Evolutionary conservation across 1,284 basidiomycete genomes (phyloP), one percentile per base, ranked within the genome.

Genomic region (Lignosus rhinocerotis): DNA sequence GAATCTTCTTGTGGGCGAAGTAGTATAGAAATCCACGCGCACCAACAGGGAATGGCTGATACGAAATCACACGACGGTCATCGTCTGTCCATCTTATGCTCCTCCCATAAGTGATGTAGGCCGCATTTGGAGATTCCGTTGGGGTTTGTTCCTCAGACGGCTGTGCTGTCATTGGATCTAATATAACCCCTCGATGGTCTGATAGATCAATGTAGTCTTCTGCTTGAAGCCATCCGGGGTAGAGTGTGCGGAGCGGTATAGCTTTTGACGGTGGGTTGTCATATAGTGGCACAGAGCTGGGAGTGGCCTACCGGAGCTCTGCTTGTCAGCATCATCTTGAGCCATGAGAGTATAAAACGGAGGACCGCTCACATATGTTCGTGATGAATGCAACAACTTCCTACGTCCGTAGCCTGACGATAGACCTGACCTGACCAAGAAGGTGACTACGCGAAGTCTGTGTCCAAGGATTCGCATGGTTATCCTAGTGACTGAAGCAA

Each of bases 21-120:
- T 44, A 63, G 56, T 63, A 63, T 50, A 63, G 21, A 54, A 56
- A 60, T 10, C 61, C 59, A 16, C 53, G 56, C n/a, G 59, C 54
- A 53, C 51, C 44, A 12, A 50, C 48, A 3, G 61, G 59, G 9
- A 73, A 62, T 1, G 59, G 55, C 14, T 39, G 33, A 34, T 45
- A 53, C 2, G 46, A 32, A 10, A 55, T 11, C 38, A 30, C 12
- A 1, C 41, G 34, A 7, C 19, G 31, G 11, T 16, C 25, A 1
- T 2, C 39, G 12, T 33, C 32, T 11, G 45, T 14, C 9, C 14
- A 31, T n/a, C 21, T 16, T 16, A 19, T 32, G 14, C 21, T 12
- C 33, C 25, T 30, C 30, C 47, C 55, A n/a, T 60, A 60, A 1
- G 42, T 41, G 47, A 60, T 43, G 47, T 50, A 44, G 3, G 58